A percentile compares a stretch with the other conserved stretches of the same genome.
Conservation (phyloP, 768 basidiomycete species). For the Gyrodon lividus region DNA sequence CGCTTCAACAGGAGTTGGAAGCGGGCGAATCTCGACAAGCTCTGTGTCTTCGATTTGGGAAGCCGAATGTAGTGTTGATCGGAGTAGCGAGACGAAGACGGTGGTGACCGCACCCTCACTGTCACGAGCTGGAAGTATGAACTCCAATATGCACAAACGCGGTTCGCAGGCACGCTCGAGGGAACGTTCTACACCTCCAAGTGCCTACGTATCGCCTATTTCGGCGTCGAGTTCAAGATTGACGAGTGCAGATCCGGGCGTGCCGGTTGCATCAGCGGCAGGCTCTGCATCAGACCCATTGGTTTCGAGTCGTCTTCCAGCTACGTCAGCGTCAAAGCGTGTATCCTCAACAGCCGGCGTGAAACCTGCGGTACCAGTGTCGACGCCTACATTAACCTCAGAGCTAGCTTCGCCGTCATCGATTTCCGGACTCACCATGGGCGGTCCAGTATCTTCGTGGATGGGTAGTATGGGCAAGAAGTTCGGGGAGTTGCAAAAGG, state of each 20-base stretch:
- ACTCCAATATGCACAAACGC: conserved; percentile 14
- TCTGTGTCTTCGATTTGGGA: conserved; percentile 47
- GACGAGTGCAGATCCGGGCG: conserved; percentile 9
- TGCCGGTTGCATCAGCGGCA: conserved; percentile 9
- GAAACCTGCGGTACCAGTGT: neutral
- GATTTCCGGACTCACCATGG: conserved; percentile 4
- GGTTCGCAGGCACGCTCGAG: conserved; percentile 1
- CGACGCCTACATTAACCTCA: conserved; percentile 20
- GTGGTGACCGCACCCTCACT: conserved; percentile 6
- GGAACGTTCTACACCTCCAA: neutral
- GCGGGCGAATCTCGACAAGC: conserved; percentile 42
- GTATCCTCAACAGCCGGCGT: neutral
- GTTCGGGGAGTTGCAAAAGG: conserved; percentile 55
- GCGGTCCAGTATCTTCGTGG: conserved; percentile 42
- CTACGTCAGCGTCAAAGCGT: neutral
- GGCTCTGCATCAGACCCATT: conserved; percentile 11
- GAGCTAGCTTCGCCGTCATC: too few species aligned
- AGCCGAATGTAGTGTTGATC: conserved; percentile 14
- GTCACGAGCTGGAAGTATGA: conserved; percentile 18
- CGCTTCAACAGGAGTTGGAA: conserved; percentile 21
- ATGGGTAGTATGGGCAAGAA: conserved; percentile 60
- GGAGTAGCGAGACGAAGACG: neutral
- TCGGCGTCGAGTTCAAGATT: neutral
- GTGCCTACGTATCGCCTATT: neutral
- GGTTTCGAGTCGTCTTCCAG: neutral